Percentiles rank a stretch among this genome's conserved stretches.
phyloP scores from a whole-genome alignment of 2,329 filamentous ascomycete genomes.

The Peltaster fructicola region DNA sequence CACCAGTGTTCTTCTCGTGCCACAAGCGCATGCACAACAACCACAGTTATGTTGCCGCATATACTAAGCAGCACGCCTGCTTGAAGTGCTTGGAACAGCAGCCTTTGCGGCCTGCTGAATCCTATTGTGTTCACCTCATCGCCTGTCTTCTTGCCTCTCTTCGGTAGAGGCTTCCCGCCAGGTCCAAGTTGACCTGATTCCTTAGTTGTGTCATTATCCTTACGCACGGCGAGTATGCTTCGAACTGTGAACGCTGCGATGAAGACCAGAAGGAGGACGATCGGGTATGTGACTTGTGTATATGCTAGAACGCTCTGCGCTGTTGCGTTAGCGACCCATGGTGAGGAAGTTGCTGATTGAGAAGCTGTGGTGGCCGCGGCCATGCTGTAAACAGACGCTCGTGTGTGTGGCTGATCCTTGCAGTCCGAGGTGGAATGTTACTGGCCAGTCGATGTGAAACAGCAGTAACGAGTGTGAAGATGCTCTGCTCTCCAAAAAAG shows the following conservation, averaged over 20 bases:
- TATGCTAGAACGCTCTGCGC: slow-evolving; percentile 27
- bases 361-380: too few relatives aligned
- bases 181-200: slow-evolving; percentile 46
- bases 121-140: slow-evolving; percentile 29
- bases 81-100: slow-evolving; percentile 59
- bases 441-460: too few relatives aligned
- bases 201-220: slow-evolving; percentile 22
- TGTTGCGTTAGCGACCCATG: slow-evolving; percentile 22
- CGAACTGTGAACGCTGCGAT: slow-evolving; percentile 42
- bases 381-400: too few relatives aligned
- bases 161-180: slow-evolving; percentile 73
- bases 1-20: slow-evolving; percentile 54
- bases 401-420: too few relatives aligned
- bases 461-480: too few relatives aligned
- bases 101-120: slow-evolving; percentile 49
- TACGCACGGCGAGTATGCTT: slow-evolving; percentile 38
- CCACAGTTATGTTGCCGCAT: slow-evolving; percentile 53
- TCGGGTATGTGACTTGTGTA: slow-evolving; percentile 43
- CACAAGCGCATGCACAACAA: slow-evolving; percentile 56
- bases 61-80: slow-evolving; percentile 57
- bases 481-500: too few relatives aligned
- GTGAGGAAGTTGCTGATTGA: slow-evolving; percentile 5
- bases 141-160: slow-evolving; percentile 32
- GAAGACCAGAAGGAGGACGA: slow-evolving; percentile 47
- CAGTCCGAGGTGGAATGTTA: too few relatives aligned